phyloP scores from a whole-genome alignment of 164 flowering plant species.

The Euptelea pleiosperma region DNA sequence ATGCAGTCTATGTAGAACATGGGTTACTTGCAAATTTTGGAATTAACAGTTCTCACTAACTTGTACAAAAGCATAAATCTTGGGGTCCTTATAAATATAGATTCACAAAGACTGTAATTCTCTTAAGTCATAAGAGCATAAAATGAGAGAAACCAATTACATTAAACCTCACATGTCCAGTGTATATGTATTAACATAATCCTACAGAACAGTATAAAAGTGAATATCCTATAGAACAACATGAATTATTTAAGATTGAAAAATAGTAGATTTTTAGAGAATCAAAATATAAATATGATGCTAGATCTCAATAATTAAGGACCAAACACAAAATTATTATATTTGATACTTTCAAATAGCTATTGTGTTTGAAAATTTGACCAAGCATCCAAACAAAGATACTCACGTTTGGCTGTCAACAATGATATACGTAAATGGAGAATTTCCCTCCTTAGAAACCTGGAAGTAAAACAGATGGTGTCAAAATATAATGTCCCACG shows the following conservation, averaged over 20 bases:
- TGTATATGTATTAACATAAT: neutral
- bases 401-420: constrained; percentile 82
- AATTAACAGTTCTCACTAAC: no score
- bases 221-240: no score
- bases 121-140: neutral
- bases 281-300: neutral
- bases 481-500: neutral
- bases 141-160: constrained; percentile 3
- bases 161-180: no score
- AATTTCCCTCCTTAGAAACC: constrained; percentile 80
- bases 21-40: no score
- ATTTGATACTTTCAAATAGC: neutral
- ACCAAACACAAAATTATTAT: no score
- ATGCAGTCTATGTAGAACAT: no score
- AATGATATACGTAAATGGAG: constrained; percentile 81
- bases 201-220: no score
- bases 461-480: constrained; percentile 30
- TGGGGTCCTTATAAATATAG: neutral
- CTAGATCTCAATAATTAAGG: neutral
- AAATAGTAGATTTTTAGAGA: no score
- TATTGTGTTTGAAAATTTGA: neutral
- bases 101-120: neutral
- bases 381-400: constrained; percentile 12
- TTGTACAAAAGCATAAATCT: no score
- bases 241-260: no score